Conservation (phyloP, 345 rosid genomes). For the Syzygium jambos region DNA sequence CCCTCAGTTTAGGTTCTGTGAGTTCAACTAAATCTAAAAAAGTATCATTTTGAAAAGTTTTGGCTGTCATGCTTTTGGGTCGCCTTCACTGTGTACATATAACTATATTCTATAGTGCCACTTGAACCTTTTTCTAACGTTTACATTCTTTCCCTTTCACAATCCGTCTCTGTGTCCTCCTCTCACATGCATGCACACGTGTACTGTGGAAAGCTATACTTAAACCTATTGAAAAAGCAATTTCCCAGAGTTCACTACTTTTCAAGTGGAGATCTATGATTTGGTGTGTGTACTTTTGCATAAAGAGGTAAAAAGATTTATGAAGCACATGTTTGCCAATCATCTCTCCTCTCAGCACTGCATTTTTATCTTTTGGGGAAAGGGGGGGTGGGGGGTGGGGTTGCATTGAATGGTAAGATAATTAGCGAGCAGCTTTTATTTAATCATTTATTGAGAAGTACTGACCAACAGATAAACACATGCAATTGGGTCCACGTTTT, state of each 20-base stretch:
- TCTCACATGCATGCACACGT: neutral
- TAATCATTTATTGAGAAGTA: neutral
- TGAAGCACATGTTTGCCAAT: neutral
- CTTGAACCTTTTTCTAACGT: neutral
- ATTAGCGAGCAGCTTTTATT: neutral
- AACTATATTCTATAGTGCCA: neutral
- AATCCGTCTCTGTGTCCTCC: neutral
- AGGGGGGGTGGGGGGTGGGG: neutral
- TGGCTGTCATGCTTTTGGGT: neutral
- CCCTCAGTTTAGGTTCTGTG: neutral
- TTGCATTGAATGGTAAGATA: neutral
- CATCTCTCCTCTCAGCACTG: neutral
- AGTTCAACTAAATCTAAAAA: neutral
- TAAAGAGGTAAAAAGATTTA: neutral
- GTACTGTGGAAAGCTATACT: neutral
- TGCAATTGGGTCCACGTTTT: neutral
- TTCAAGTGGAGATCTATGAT: neutral
- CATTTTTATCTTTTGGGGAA: rapidly evolving
- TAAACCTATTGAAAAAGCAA: neutral
- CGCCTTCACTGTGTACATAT: neutral
- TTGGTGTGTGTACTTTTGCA: neutral
- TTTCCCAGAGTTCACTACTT: neutral
- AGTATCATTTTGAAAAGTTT: neutral
- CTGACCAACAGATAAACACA: neutral
- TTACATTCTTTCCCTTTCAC: neutral